Conservation (phyloP, 345 rosid genomes). For the Acer yangbiense region DNA sequence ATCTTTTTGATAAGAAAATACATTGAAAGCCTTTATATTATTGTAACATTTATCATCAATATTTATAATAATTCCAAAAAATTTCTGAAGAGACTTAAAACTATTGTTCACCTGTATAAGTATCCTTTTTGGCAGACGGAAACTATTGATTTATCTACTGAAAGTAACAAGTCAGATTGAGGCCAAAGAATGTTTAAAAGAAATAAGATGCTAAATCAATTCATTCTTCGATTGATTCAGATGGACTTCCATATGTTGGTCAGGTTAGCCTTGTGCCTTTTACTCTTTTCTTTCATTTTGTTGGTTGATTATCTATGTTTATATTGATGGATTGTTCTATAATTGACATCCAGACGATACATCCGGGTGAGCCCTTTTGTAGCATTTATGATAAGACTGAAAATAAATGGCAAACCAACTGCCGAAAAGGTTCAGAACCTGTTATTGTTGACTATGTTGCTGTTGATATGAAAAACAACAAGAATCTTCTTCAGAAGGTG, state of each 20-base stretch:
- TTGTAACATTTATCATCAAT: neutral
- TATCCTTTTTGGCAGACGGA: constrained; percentile 62
- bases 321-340: constrained; percentile 8
- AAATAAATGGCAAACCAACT: constrained; percentile 34
- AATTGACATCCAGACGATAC: constrained; percentile 53
- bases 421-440: constrained; percentile 74
- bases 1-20: too few species aligned
- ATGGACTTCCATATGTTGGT: constrained; percentile 94
- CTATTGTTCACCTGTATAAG: neutral
- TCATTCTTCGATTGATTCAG: constrained; percentile 68
- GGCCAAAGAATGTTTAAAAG: constrained; percentile 57
- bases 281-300: neutral
- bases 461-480: constrained; percentile 69
- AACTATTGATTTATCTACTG: constrained; percentile 73
- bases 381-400: constrained; percentile 61
- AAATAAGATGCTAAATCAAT: constrained; percentile 48
- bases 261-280: constrained; percentile 54
- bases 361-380: constrained; percentile 72
- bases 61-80: neutral
- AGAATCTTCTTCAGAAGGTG: constrained; percentile 75
- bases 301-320: neutral
- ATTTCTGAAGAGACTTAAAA: constrained; percentile 2
- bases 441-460: constrained; percentile 79
- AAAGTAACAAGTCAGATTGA: constrained; percentile 47
- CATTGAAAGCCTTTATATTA: too few species aligned